Evolutionary conservation across 164 flowering plant genomes (phyloP), one percentile per base, ranked within the genome.

Genomic region (Cinnamomum micranthum): DNA sequence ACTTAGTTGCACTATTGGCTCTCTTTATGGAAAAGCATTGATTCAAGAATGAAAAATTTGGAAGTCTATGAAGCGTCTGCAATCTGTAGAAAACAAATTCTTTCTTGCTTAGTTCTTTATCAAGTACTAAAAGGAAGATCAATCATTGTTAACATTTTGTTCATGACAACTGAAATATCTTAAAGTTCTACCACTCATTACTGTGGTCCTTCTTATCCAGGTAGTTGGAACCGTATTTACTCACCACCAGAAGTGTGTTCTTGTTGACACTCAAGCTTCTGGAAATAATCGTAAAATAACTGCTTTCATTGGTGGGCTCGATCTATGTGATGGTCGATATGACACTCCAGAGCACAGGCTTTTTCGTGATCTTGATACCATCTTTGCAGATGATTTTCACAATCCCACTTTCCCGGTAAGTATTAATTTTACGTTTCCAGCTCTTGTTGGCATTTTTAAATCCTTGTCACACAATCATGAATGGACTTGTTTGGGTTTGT

Each of bases 341-440:
- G 97, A 92, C 77, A 92, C 97, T 62, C 95, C 97, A 27, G 88
- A 89, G 71, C 97, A 92, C 76, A 83, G 95, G 59, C 85, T 92
- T 27, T 91, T 91, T 71, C 66, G 72, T 31, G 90, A 87, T 79
- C 89, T 90, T 75, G 87, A 87, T 73, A 87, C 82, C 12, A 83
- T 89, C 60, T 92, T 90, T 79, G 77, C 74, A 74, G 74, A 86
- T 69, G 97, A 92, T 77, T 82, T 79, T 74, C 97, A 92, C 78
- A 90, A 92, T 65, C 97, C 97, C 14, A 89, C 93, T 72, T 88
- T 88, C 75, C 78, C 87, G 6, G 95, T 90, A 82, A 87, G 89
- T 76, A 6, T 24, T 66, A 3, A 50, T 25, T 51, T 68, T 55
- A 25, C 35, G 4, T 64, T 12, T 60, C 1, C 4, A 15, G 5